Evolutionary conservation across 2,329 filamentous ascomycete genomes (phyloP), one percentile per base, ranked within the genome.

Genomic region (Aspergillus pseudoterreus): DNA sequence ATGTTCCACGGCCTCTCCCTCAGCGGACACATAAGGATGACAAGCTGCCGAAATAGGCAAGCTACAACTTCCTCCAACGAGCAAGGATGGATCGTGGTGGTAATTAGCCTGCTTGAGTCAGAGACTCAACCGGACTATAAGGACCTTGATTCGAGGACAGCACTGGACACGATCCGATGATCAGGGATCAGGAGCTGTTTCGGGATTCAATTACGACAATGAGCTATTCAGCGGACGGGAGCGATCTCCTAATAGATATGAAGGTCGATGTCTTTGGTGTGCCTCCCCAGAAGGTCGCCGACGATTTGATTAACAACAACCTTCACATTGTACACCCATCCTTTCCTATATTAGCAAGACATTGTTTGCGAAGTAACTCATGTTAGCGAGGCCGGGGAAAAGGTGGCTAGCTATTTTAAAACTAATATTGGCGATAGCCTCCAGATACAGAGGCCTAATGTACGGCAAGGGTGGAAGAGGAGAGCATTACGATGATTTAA

Each of bases 41-140:
- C 68, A 70, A 4, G 64, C 63, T 0, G 67, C 67, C 15, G 59
- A 56, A 52, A 70, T 69, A 1, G 65, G 65, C 14, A 59, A 46
- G 51, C 67, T 70, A 46, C 63, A 67, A 33, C 60, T 68, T 4
- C 56, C 59, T 1, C 54, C 66, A 19, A 69, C 43, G 1, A 63
- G 63, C 46, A n/a, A n/a, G n/a, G n/a, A n/a, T n/a, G n/a, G n/a
- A n/a, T n/a, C n/a, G n/a, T n/a, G n/a, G n/a, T n/a, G n/a, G n/a
- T n/a, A n/a, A n/a, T n/a, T n/a, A n/a, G n/a, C n/a, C n/a, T n/a
- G n/a, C n/a, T n/a, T n/a, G n/a, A n/a, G n/a, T n/a, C n/a, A n/a
- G n/a, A n/a, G n/a, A n/a, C n/a, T n/a, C n/a, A n/a, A n/a, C n/a
- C n/a, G n/a, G n/a, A n/a, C n/a, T n/a, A n/a, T n/a, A n/a, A n/a